These are phyloP conservation scores for Pachyrhizus erosus DNA, from an alignment of 306 rosid species.

Conservation along the genomic window DNA sequence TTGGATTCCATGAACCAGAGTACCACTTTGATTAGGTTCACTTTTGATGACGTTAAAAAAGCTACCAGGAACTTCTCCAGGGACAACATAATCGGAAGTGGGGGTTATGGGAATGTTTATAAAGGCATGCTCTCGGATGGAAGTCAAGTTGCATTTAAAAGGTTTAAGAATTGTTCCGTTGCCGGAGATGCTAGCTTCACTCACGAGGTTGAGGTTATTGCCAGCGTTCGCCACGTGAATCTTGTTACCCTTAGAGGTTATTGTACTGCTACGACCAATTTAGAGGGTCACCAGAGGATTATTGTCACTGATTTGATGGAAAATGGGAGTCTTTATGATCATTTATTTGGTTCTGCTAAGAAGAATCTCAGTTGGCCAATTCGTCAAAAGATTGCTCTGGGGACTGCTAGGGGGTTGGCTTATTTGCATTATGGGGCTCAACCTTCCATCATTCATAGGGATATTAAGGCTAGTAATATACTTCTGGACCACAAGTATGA, in stretches of 20 bases:
- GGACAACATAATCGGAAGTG: slow-evolving; percentile 78
- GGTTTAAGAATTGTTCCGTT: slow-evolving; percentile 95
- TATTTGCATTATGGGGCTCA: slow-evolving; percentile 95
- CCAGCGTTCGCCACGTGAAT: slow-evolving; percentile 89
- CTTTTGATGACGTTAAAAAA: slow-evolving; percentile 70
- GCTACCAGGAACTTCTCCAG: slow-evolving; percentile 81
- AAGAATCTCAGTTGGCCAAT: slow-evolving; percentile 79
- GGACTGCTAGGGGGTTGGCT: slow-evolving; percentile 92
- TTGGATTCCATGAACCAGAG: slow-evolving; percentile 78
- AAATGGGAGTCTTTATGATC: slow-evolving; percentile 93
- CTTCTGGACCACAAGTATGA: slow-evolving; percentile 85
- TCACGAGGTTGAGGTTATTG: slow-evolving; percentile 93
- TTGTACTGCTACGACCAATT: slow-evolving; percentile 82
- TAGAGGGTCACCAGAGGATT: slow-evolving; percentile 93
- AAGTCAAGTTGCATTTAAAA: slow-evolving; percentile 79
- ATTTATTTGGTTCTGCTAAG: slow-evolving; percentile 68
- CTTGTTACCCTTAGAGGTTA: slow-evolving; percentile 88
- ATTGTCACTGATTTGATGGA: slow-evolving; percentile 93
- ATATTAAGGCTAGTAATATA: slow-evolving; percentile 88
- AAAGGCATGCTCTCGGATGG: slow-evolving; percentile 74
- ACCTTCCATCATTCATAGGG: slow-evolving; percentile 91
- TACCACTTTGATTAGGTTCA: slow-evolving; percentile 72
- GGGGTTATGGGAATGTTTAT: slow-evolving; percentile 97
- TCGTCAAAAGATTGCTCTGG: slow-evolving; percentile 79
- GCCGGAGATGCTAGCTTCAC: slow-evolving; percentile 79